phyloP scores from a whole-genome alignment of 2,329 filamentous ascomycete genomes.

The Cladosporium sp. region DNA sequence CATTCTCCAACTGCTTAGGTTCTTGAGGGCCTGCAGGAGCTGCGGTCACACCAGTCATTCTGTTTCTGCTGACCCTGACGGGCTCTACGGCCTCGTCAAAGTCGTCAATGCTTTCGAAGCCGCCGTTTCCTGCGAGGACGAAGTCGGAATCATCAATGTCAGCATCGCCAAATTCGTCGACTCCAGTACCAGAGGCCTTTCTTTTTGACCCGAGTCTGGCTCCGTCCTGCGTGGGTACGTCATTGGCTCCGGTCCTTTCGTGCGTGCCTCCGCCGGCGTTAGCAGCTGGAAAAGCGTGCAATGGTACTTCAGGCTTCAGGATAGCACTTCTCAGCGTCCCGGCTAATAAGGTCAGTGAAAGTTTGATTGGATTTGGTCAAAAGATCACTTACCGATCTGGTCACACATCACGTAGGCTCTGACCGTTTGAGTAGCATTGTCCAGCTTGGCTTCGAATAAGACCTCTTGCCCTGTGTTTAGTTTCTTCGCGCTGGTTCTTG shows the following conservation, averaged over 20 bases:
- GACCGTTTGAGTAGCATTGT: constrained; percentile 49
- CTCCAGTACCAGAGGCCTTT: not conserved
- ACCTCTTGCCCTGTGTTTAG: constrained; percentile 58
- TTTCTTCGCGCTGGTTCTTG: constrained; percentile 47
- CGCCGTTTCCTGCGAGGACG: constrained; percentile 37
- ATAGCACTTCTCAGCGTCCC: constrained; percentile 51
- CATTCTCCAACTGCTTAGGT: constrained; percentile 51
- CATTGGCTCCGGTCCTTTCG: not conserved
- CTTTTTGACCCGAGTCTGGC: not conserved
- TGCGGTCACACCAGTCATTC: too few relatives aligned
- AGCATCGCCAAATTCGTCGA: constrained; percentile 49
- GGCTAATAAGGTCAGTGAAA: constrained; percentile 33
- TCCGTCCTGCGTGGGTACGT: not conserved
- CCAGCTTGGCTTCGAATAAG: constrained; percentile 53
- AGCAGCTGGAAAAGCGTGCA: constrained; percentile 36
- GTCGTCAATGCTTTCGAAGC: constrained; percentile 50
- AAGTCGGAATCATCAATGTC: constrained; percentile 49
- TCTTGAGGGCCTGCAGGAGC: not conserved
- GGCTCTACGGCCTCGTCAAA: constrained; percentile 26
- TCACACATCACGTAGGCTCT: constrained; percentile 74
- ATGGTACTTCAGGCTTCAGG: constrained; percentile 45
- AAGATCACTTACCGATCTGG: constrained; percentile 56
- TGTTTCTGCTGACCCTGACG: too few relatives aligned
- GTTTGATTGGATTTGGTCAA: too few relatives aligned
- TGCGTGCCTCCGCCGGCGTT: not conserved